Base-by-base conservation (phyloP, 2,329 filamentous ascomycete genomes). In the Phialemoniopsis sp. region DNA sequence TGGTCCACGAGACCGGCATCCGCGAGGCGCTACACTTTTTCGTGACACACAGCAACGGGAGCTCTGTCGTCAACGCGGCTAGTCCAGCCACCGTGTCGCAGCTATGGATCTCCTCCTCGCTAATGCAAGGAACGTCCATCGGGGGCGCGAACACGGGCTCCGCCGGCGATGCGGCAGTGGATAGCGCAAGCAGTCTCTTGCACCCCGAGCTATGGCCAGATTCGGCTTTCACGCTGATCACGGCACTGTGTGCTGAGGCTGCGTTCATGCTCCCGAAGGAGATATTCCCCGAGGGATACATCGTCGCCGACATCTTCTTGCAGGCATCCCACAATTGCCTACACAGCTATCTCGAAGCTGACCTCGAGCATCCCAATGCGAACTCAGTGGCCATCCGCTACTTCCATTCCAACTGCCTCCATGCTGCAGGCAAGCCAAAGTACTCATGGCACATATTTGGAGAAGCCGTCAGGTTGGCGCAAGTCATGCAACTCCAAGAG, bases 391-490 rank as follows among this genome's bases (percentile, higher is more conserved):
- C 59, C 3, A 66, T 68, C 14, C 60, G 67, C 4, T 67, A 68
- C 37, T 66, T 68, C 17, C 67, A 70, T 37, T 69, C 67, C 13
- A 68, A 67, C 39, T 67, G 65, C 32, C 47, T 70, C 3, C 67
- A 70, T 34, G 64, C 64, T 2, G 53, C 62, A 1, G 67, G 66
- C 0, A 67, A 64, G 31, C 63, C 64, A 4, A 58, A 62, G 18
- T 58, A 64, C 15, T 68, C 66, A 5, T 69, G 66, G 64, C 63
- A 68, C 35, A 64, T 69, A 2, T 66, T 70, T 44, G 66, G 66
- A 2, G 64, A 69, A 41, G 66, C 66, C 1, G 60, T 60, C 4
- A 53, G 64, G 2, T 56, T 70, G 5, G 61, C 59, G 0, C 65
- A 70, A 43, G 59, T 60, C 2, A 68, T 70, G 64, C 55, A 63